Evolutionary conservation across 352 stramenopile genomes (phyloP).

Genomic region (Phytophthora fragariaefolia): DNA sequence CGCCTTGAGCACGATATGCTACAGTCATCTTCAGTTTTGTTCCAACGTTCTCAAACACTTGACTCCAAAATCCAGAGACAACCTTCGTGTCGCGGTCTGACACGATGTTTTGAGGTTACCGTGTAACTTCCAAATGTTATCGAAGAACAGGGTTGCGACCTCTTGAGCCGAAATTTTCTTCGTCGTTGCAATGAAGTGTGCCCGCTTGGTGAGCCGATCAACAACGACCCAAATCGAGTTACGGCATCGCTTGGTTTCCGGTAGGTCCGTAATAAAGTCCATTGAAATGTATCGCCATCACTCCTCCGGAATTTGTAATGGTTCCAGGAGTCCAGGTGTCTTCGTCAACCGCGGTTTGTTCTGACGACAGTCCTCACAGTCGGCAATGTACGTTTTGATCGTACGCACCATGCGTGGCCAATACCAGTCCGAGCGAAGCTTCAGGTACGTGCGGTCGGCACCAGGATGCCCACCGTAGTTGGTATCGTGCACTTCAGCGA

Average conservation of each 20-base stretch:
- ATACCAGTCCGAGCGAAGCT: no score
- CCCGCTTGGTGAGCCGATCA: constrained; percentile 2
- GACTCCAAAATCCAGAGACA: constrained; percentile 9
- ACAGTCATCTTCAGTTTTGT: background rate
- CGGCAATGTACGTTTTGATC: no score
- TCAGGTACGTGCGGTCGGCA: no score
- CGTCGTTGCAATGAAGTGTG: constrained; percentile 12
- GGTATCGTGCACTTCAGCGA: no score
- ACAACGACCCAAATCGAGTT: constrained; percentile 7
- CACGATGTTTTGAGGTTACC: background rate
- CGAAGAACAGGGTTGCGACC: constrained; percentile 8
- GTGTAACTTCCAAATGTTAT: constrained; percentile 7
- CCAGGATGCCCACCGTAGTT: no score
- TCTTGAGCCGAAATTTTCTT: constrained; percentile 5
- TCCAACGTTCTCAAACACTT: background rate
- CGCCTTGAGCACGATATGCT: background rate
- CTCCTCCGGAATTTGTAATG: constrained; percentile 15
- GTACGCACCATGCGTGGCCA: no score
- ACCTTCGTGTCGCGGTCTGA: constrained; percentile 1
- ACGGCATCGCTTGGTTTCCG: constrained; percentile 2
- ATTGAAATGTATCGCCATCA: constrained; percentile 17
- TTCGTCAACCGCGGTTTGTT: constrained; percentile 14
- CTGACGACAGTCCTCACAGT: constrained; percentile 15
- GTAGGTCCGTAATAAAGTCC: constrained; percentile 19
- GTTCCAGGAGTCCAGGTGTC: constrained; percentile 10